phyloP scores from a whole-genome alignment of 306 rosid species.

The Delonix regia region DNA sequence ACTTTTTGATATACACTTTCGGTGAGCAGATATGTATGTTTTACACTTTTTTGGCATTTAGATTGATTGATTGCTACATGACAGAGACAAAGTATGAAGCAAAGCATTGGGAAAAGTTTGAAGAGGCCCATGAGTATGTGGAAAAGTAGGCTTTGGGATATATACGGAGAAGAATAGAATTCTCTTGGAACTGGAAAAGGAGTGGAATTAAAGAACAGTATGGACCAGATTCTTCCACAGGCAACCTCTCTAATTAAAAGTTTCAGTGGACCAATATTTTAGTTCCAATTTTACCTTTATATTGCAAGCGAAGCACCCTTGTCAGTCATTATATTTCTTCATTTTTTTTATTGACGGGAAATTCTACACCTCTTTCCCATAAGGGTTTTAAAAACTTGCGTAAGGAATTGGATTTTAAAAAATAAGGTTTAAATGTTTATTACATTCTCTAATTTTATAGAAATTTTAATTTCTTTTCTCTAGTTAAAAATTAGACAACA shows the following conservation, averaged over 20 bases:
- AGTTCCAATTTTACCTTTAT: background rate
- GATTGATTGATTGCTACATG: constrained; percentile 26
- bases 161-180: too few species aligned
- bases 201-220: constrained; percentile 71
- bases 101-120: constrained; percentile 54
- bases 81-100: constrained; percentile 26
- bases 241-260: background rate
- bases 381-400: too few species aligned
- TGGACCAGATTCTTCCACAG: constrained; percentile 18
- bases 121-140: background rate
- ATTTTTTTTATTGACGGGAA: too few species aligned
- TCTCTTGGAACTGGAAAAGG: too few species aligned
- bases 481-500: too few species aligned
- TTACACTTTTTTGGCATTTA: background rate
- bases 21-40: too few species aligned
- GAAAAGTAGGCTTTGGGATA: constrained; percentile 32
- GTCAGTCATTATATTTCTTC: background rate
- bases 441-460: too few species aligned
- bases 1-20: too few species aligned
- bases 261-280: background rate
- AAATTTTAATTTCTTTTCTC: too few species aligned
- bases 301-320: background rate
- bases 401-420: too few species aligned
- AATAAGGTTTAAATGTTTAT: too few species aligned
- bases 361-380: too few species aligned